Conservation (phyloP, 257 asterid genomes). For the Solanum pimpinellifolium region DNA sequence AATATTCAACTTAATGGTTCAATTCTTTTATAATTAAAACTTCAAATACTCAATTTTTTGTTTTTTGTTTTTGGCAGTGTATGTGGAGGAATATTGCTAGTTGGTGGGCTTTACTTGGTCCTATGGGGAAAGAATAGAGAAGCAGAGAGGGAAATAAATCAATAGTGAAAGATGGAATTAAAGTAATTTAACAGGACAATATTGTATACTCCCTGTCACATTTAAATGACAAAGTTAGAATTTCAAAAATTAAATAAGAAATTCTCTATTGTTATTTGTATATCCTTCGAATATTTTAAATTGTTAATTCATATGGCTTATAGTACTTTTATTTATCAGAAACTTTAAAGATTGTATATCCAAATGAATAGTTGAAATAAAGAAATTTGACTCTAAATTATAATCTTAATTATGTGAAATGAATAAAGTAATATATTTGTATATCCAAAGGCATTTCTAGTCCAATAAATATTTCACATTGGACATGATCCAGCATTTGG, state of each 20-base stretch:
- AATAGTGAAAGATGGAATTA: slow-evolving; percentile 12
- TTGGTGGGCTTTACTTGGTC: slow-evolving; percentile 44
- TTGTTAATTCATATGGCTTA: not conserved
- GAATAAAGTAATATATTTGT: not conserved
- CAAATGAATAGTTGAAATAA: not conserved
- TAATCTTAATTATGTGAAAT: not conserved
- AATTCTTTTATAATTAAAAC: not conserved
- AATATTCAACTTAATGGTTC: not conserved
- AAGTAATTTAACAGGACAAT: slow-evolving; percentile 7
- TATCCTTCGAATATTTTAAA: not conserved
- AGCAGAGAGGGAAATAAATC: slow-evolving; percentile 5
- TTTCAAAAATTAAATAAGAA: not conserved
- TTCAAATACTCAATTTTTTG: not conserved
- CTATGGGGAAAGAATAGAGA: slow-evolving; percentile 62
- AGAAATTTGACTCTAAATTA: not conserved
- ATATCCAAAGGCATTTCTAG: not conserved
- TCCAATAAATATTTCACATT: not conserved
- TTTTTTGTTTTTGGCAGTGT: slow-evolving; percentile 22
- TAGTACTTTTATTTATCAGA: not conserved
- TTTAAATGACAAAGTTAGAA: not conserved
- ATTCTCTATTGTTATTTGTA: not conserved
- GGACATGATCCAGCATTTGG: not conserved
- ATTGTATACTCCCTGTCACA: not conserved
- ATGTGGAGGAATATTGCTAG: slow-evolving; percentile 39
- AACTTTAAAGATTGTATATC: not conserved